Conservation (phyloP, 1,284 basidiomycete species). For the Ganoderma boninense region DNA sequence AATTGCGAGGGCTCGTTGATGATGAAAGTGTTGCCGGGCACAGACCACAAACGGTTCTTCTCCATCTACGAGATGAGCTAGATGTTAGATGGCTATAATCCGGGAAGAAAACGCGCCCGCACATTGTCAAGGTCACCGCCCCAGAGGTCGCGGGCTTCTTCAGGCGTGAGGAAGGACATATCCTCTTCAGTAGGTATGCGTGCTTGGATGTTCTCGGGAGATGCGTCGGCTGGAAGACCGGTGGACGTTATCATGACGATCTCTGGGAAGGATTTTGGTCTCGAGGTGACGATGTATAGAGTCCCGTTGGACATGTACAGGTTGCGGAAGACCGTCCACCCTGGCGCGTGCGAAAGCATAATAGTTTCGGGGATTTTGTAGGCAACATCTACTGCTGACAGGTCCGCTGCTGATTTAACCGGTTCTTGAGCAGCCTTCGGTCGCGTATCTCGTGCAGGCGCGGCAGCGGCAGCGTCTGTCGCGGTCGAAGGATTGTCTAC, state of each 20-base stretch:
- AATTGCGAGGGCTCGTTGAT: constrained; percentile 77
- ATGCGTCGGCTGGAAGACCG: constrained; percentile 64
- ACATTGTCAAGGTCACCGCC: constrained; percentile 46
- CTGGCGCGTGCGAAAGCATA: constrained; percentile 70
- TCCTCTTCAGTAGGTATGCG: constrained; percentile 71
- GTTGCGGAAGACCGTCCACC: constrained; percentile 84
- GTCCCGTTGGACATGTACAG: constrained; percentile 84
- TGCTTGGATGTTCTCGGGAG: constrained; percentile 67
- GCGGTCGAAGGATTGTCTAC: background rate
- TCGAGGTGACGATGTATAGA: constrained; percentile 66
- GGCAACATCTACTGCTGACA: constrained; percentile 28
- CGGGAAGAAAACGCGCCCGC: background rate
- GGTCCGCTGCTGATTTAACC: constrained; percentile 17
- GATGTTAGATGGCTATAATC: constrained; percentile 5
- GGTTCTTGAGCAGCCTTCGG: constrained; percentile 22
- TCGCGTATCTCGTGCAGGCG: constrained; percentile 15
- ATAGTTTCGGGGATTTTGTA: constrained; percentile 56
- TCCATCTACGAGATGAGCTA: constrained; percentile 32
- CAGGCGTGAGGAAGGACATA: constrained; percentile 66
- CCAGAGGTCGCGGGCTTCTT: constrained; percentile 71
- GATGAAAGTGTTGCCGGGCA: constrained; percentile 77
- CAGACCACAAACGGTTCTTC: constrained; percentile 64
- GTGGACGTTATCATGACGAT: constrained; percentile 75
- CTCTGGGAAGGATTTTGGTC: constrained; percentile 62
- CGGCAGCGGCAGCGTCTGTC: constrained; percentile 1